These are phyloP conservation scores for Claviceps maximensis DNA, from an alignment of 2,329 filamentous ascomycete species.

Conservation along the genomic window DNA sequence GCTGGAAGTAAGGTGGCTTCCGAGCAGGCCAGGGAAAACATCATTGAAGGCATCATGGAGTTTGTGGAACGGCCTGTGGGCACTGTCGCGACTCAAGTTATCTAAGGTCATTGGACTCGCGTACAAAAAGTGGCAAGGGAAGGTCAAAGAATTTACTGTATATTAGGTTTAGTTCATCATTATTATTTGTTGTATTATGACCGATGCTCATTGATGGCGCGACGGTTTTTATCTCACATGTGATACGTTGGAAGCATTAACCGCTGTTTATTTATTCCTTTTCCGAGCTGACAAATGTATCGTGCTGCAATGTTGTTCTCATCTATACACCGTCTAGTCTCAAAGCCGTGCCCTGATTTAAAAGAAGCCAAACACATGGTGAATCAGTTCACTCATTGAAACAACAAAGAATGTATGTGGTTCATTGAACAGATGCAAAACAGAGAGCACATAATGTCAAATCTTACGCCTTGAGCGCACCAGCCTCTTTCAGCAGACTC, in stretches of 20 bases:
- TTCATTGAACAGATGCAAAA: background rate
- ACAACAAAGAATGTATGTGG: background rate
- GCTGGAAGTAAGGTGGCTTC: constrained; percentile 78
- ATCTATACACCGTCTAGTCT: background rate
- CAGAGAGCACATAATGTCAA: background rate
- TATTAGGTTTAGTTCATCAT: background rate
- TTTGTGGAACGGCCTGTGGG: constrained; percentile 82
- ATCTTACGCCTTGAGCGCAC: constrained; percentile 29
- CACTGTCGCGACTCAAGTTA: constrained; percentile 69
- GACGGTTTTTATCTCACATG: background rate
- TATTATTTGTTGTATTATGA: no score
- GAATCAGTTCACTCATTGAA: constrained; percentile 2
- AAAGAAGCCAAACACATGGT: background rate
- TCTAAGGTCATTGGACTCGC: constrained; percentile 17
- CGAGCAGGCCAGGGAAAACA: constrained; percentile 63
- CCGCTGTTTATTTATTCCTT: background rate
- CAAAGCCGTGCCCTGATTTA: constrained; percentile 4
- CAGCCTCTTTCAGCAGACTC: constrained; percentile 27
- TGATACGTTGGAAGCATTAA: background rate
- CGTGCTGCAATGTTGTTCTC: background rate
- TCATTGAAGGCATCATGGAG: constrained; percentile 77
- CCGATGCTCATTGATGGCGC: no score
- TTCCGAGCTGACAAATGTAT: background rate
- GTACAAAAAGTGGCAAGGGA: background rate
- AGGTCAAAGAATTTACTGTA: background rate